A percentile compares a stretch with the other conserved stretches of the same genome.
Evolutionary conservation across 192 early-diverging fungal species (phyloP).

Genomic region (Thamnidium elegans): DNA sequence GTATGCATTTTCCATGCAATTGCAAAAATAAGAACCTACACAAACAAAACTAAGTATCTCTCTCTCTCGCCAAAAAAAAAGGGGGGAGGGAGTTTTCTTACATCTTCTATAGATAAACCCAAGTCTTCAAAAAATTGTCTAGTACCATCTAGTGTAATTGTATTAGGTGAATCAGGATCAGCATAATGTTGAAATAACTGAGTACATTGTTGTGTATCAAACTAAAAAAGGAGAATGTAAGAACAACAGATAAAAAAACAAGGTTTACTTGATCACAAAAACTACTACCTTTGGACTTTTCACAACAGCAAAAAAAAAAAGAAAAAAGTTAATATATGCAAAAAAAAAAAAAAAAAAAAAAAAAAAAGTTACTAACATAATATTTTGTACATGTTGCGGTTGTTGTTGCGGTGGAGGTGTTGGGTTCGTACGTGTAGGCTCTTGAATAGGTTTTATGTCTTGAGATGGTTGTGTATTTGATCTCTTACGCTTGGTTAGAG

Average conservation of each 20-base stretch:
- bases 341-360: background rate
- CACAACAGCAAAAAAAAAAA: background rate
- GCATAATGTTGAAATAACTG: constrained; percentile 29
- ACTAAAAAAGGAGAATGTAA: constrained; percentile 14
- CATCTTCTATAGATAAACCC: constrained; percentile 31
- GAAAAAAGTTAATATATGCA: background rate
- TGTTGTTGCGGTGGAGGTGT: background rate
- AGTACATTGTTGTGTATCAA: constrained; percentile 19
- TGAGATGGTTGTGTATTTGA: constrained; percentile 13
- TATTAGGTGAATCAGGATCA: constrained; percentile 21
- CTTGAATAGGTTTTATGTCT: background rate
- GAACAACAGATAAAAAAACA: no score
- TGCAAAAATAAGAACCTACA: constrained; percentile 20
- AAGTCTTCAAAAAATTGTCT: constrained; percentile 30
- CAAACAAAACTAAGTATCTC: background rate
- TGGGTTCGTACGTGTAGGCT: background rate
- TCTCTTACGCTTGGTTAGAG: constrained; percentile 16
- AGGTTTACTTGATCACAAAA: background rate
- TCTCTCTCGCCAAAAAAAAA: background rate
- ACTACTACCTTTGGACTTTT: constrained; percentile 20
- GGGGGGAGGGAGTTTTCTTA: constrained; percentile 7
- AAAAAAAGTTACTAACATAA: background rate
- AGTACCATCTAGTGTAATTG: constrained; percentile 31
- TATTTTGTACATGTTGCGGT: background rate
- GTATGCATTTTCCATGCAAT: constrained; percentile 34